phyloP scores from a whole-genome alignment of 192 early-diverging fungal species.

The Diversispora epigaea region DNA sequence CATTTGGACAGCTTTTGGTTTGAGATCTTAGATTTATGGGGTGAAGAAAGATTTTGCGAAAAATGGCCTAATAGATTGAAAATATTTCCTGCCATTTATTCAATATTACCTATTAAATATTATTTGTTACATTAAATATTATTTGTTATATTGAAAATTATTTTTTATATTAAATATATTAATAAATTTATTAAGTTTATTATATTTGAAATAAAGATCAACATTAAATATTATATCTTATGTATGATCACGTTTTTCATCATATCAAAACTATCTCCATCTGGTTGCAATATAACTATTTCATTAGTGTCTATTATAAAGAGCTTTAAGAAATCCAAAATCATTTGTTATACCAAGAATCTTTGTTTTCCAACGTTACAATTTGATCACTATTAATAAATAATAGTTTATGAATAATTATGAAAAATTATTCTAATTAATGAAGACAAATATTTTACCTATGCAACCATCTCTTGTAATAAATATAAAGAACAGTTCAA shows the following conservation, averaged over 20 bases:
- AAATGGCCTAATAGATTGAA: conserved; percentile 36
- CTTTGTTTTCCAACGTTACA: conserved; percentile 63
- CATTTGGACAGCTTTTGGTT: conserved; percentile 63
- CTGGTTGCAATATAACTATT: conserved; percentile 82
- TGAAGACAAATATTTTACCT: conserved; percentile 33
- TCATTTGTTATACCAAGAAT: conserved; percentile 77
- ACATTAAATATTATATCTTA: not conserved
- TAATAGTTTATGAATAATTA: conserved; percentile 34
- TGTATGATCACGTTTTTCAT: conserved; percentile 78
- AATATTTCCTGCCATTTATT: conserved; percentile 19
- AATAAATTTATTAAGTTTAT: no score
- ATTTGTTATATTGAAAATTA: no score
- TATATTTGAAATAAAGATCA: no score
- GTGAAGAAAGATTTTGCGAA: conserved; percentile 55
- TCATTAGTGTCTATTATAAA: conserved; percentile 44
- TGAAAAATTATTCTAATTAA: not conserved
- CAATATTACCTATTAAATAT: no score
- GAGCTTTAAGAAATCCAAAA: conserved; percentile 73
- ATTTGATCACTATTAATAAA: conserved; percentile 52
- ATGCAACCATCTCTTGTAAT: conserved; percentile 90
- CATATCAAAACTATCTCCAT: conserved; percentile 98
- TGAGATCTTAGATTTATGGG: conserved; percentile 70
- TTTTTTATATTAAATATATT: no score
- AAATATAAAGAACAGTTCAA: conserved; percentile 72
- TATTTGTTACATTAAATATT: no score